Evolutionary conservation across 1,284 basidiomycete species (phyloP).

Genomic region (Irpex sp.): DNA sequence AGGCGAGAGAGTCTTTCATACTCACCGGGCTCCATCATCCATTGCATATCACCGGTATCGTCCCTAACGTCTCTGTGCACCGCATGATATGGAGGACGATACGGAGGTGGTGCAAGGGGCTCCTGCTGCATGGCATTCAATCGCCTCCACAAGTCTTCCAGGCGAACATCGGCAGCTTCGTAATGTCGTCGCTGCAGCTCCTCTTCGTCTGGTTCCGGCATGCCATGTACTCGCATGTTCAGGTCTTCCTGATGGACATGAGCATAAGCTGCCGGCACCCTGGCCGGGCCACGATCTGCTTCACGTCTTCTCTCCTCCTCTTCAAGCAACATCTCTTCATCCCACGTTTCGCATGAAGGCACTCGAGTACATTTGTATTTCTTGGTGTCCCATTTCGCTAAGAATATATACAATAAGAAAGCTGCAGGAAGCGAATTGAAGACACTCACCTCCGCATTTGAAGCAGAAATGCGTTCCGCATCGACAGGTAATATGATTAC

Average conservation of each 20-base stretch:
- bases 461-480: conserved; percentile 32
- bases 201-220: neutral
- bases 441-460: conserved; percentile 34
- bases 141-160: too few species aligned
- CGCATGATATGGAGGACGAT: neutral
- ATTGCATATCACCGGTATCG: neutral
- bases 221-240: neutral
- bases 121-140: too few species aligned
- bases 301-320: conserved; percentile 30
- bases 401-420: neutral
- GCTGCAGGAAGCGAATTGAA: neutral
- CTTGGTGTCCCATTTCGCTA: conserved; percentile 27
- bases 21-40: conserved; percentile 23
- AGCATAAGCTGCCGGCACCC: neutral
- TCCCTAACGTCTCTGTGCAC: neutral
- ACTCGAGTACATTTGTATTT: conserved; percentile 21
- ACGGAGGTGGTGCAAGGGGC: neutral
- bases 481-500: conserved; percentile 35
- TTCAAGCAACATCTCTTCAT: conserved; percentile 37
- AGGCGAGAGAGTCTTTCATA: neutral
- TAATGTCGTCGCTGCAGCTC: too few species aligned
- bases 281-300: neutral
- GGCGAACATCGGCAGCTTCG: too few species aligned
- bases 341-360: conserved; percentile 32
- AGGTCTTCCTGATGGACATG: neutral